These are phyloP conservation scores for Termitomyces sp. DNA, from an alignment of 768 basidiomycete genomes.

Conservation along the genomic window DNA sequence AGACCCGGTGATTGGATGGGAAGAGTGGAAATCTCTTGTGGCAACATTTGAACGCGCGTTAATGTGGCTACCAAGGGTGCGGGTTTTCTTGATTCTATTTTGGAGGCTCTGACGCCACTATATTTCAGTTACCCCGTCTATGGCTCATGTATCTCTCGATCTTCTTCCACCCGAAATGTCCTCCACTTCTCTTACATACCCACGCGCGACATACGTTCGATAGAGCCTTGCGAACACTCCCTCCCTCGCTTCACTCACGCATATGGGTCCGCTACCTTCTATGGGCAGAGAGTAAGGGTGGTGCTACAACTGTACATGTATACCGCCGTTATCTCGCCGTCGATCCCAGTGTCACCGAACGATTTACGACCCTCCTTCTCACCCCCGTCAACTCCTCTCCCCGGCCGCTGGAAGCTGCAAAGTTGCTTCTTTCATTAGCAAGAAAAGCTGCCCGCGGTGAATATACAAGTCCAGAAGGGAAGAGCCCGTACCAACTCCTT, in stretches of 20 bases:
- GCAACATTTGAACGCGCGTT: slow-evolving; percentile 90
- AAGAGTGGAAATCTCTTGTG: slow-evolving; percentile 90
- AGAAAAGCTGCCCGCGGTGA: slow-evolving; percentile 81
- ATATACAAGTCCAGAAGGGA: slow-evolving; percentile 86
- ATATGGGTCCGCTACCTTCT: slow-evolving; percentile 92
- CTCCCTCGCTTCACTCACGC: slow-evolving; percentile 87
- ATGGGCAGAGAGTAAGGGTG: slow-evolving; percentile 86
- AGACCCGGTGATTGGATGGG: slow-evolving; percentile 90
- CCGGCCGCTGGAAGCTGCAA: slow-evolving; percentile 90
- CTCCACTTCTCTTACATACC: slow-evolving; percentile 77
- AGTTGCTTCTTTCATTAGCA: slow-evolving; percentile 81
- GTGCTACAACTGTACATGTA: slow-evolving; percentile 71
- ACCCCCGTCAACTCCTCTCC: slow-evolving; percentile 53
- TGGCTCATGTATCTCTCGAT: slow-evolving; percentile 94
- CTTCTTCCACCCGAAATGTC: slow-evolving; percentile 88
- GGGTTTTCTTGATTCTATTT: slow-evolving; percentile 19
- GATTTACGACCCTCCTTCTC: slow-evolving; percentile 70
- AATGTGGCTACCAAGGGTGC: slow-evolving; percentile 90
- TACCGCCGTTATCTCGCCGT: slow-evolving; percentile 89
- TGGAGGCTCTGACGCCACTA: neutral
- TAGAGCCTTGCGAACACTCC: slow-evolving; percentile 88
- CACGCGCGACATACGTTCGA: slow-evolving; percentile 95
- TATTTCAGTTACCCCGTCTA: slow-evolving; percentile 76
- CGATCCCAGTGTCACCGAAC: slow-evolving; percentile 79
- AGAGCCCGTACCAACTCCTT: slow-evolving; percentile 93